Conservation (phyloP, 106 monocot genomes). For the Dendrobium officinale region DNA sequence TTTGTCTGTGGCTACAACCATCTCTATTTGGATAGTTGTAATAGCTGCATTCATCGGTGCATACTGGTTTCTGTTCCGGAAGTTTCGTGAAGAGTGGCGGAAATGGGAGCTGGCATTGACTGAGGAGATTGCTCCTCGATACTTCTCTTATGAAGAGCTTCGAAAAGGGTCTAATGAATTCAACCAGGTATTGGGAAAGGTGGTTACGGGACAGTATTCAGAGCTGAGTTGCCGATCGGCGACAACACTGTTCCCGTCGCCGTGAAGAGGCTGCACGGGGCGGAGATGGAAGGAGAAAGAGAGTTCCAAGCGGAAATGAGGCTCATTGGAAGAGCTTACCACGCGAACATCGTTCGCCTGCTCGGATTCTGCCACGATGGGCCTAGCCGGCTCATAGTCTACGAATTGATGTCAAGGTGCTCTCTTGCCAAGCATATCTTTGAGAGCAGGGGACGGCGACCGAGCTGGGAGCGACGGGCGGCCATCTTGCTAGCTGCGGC, state of each 20-base stretch:
- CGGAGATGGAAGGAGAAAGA: neutral
- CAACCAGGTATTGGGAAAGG: slow-evolving; percentile 20
- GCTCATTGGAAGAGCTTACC: neutral
- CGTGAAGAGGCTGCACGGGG: neutral
- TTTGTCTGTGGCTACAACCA: neutral
- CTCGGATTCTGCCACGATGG: slow-evolving; percentile 5
- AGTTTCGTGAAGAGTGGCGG: neutral
- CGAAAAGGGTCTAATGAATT: slow-evolving; percentile 7
- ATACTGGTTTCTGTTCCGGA: neutral
- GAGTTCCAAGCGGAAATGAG: slow-evolving; percentile 3
- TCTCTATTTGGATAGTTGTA: neutral
- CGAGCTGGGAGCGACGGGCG: neutral
- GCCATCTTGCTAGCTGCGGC: neutral
- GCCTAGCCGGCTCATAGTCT: neutral
- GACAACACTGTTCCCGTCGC: neutral
- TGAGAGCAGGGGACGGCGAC: neutral
- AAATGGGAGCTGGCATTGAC: neutral
- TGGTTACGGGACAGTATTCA: slow-evolving; percentile 22
- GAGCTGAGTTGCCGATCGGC: slow-evolving; percentile 1
- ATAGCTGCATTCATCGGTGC: neutral
- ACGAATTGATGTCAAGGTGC: neutral
- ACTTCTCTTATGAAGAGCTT: slow-evolving; percentile 21
- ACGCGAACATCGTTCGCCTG: neutral
- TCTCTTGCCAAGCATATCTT: neutral
- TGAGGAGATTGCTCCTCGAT: slow-evolving; percentile 3